Evolutionary conservation across 75 land plant species (phyloP).

Genomic region (Adiantum capillusveneris): DNA sequence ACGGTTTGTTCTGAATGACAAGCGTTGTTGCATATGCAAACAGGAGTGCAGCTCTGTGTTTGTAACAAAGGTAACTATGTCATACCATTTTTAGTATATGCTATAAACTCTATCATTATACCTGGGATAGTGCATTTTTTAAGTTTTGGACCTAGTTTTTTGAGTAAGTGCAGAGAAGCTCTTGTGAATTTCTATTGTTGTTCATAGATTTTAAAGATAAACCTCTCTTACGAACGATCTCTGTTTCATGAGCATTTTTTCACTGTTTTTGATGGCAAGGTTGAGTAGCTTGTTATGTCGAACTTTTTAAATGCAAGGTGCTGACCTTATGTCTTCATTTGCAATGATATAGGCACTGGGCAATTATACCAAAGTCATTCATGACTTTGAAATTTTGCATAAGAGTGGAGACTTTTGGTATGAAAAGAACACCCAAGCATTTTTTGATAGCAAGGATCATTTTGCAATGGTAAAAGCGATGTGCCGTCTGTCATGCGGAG

Average conservation of each 20-base stretch:
- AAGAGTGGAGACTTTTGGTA: background rate
- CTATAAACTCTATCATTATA: too few species aligned
- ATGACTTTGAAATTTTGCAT: constrained; percentile 48
- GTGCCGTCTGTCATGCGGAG: constrained; percentile 81
- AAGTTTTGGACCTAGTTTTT: too few species aligned
- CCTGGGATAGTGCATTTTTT: too few species aligned
- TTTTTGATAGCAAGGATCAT: constrained; percentile 81
- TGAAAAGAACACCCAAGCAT: constrained; percentile 32
- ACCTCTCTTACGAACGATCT: too few species aligned
- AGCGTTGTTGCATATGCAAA: constrained; percentile 90
- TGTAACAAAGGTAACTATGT: constrained; percentile 70
- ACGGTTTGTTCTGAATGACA: constrained; percentile 74
- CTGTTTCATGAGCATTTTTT: too few species aligned
- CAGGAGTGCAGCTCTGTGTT: constrained; percentile 58
- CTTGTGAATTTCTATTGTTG: too few species aligned
- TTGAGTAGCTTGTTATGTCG: too few species aligned
- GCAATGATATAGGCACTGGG: constrained; percentile 98
- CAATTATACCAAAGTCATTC: constrained; percentile 59
- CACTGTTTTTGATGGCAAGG: too few species aligned
- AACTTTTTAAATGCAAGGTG: too few species aligned
- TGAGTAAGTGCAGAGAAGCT: too few species aligned
- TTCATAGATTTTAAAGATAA: background rate
- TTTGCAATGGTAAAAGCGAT: constrained; percentile 85
- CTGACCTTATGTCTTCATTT: too few species aligned
- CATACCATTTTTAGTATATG: too few species aligned